phyloP scores from a whole-genome alignment of 2,329 filamentous ascomycete species.

The Pyrenochaeta sp. region DNA sequence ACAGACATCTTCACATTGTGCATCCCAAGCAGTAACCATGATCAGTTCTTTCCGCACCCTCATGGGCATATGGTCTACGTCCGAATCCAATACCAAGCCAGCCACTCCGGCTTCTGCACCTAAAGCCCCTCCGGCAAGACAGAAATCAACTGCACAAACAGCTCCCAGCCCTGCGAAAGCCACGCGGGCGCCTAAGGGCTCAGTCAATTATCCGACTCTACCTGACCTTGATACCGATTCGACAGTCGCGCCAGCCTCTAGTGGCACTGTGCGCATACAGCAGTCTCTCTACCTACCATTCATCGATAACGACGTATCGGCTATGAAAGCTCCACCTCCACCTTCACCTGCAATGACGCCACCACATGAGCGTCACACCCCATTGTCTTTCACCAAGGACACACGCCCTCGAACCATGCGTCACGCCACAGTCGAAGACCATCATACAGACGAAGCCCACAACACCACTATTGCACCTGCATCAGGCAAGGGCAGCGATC shows the following conservation, averaged over 20 bases:
- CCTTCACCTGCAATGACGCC: neutral
- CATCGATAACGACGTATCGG: too few species aligned
- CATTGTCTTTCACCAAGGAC: neutral
- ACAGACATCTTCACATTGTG: neutral
- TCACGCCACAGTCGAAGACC: neutral
- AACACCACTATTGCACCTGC: neutral
- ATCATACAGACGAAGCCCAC: neutral
- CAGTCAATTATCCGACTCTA: neutral
- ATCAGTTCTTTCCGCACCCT: neutral
- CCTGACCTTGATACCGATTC: neutral
- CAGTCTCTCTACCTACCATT: too few species aligned
- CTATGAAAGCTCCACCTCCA: neutral
- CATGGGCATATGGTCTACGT: neutral
- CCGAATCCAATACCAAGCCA: neutral
- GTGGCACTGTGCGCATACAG: too few species aligned
- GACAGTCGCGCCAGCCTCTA: too few species aligned
- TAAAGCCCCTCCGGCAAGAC: neutral
- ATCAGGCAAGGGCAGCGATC: neutral
- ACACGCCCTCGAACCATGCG: too few species aligned
- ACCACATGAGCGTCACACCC: neutral
- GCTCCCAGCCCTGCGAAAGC: neutral
- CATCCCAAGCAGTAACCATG: neutral
- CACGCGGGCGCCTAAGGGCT: neutral
- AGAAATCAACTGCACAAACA: neutral
- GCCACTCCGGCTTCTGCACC: neutral